A percentile compares a stretch with the other conserved stretches of the same genome.
Conservation (phyloP, 352 stramenopile genomes). For the Globisporangium spinosum region DNA sequence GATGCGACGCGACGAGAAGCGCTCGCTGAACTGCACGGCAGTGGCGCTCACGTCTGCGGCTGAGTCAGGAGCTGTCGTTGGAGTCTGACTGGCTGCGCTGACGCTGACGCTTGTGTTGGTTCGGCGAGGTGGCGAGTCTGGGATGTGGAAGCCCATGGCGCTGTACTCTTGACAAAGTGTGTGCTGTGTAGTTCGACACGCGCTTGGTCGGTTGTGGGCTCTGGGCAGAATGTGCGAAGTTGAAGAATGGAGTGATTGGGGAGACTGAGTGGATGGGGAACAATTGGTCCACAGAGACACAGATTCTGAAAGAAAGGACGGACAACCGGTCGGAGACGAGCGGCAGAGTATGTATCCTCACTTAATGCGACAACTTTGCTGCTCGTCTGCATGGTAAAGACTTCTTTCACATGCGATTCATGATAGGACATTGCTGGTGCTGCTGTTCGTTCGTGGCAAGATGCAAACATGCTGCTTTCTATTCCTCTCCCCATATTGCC, state of each 20-base stretch:
- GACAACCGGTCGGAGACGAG: too few species aligned
- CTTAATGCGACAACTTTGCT: neutral
- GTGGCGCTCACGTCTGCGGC: neutral
- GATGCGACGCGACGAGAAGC: slow-evolving; percentile 12
- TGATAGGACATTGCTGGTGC: neutral
- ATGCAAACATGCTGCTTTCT: neutral
- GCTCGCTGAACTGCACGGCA: slow-evolving; percentile 12
- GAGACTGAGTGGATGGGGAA: neutral
- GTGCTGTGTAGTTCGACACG: neutral
- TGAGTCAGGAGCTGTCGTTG: neutral
- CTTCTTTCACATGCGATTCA: neutral
- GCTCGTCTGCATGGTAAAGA: neutral
- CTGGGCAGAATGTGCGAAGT: neutral
- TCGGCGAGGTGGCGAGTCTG: slow-evolving; percentile 35
- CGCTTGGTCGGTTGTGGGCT: neutral
- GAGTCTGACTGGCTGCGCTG: slow-evolving; percentile 20
- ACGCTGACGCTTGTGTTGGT: neutral
- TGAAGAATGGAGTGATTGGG: neutral
- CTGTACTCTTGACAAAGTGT: neutral
- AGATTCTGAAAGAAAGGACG: slow-evolving; percentile 3
- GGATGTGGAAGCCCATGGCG: slow-evolving; percentile 67
- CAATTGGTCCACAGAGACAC: neutral
- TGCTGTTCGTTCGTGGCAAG: neutral
- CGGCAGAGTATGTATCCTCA: too few species aligned
- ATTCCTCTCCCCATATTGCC: neutral